Conservation (phyloP, 2,329 filamentous ascomycete species). For the Xylariaceae sp. region DNA sequence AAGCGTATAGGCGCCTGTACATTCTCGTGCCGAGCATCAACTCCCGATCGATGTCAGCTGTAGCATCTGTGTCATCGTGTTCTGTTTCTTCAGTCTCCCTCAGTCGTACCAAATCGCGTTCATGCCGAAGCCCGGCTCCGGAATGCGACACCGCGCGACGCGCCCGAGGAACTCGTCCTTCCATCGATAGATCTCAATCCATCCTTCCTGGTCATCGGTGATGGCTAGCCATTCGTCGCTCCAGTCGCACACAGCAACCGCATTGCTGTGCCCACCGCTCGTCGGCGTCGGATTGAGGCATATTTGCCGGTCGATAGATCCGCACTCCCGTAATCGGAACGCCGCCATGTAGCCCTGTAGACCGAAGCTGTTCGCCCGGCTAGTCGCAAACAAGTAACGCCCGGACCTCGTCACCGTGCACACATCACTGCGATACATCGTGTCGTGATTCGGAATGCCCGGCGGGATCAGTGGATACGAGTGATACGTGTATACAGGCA, state of each 20-base stretch:
- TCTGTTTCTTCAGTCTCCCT: constrained; percentile 41
- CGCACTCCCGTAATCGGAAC: constrained; percentile 64
- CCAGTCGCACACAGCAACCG: constrained; percentile 78
- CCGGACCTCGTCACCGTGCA: constrained; percentile 65
- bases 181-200: constrained; percentile 84
- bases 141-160: constrained; percentile 70
- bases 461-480: constrained; percentile 75
- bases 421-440: constrained; percentile 81
- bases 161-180: constrained; percentile 72
- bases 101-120: constrained; percentile 94
- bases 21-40: neutral
- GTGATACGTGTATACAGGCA: constrained; percentile 73
- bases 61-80: neutral
- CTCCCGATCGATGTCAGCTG: neutral
- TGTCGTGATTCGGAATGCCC: constrained; percentile 51
- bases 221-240: constrained; percentile 85
- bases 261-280: constrained; percentile 83
- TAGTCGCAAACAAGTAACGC: constrained; percentile 75
- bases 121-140: constrained; percentile 90
- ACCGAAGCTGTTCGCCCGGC: constrained; percentile 69
- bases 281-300: constrained; percentile 80
- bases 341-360: constrained; percentile 79
- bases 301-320: constrained; percentile 71
- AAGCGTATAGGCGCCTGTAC: neutral
- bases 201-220: constrained; percentile 83